phyloP scores from a whole-genome alignment of 352 stramenopile species.

The Pythium monospermum region DNA sequence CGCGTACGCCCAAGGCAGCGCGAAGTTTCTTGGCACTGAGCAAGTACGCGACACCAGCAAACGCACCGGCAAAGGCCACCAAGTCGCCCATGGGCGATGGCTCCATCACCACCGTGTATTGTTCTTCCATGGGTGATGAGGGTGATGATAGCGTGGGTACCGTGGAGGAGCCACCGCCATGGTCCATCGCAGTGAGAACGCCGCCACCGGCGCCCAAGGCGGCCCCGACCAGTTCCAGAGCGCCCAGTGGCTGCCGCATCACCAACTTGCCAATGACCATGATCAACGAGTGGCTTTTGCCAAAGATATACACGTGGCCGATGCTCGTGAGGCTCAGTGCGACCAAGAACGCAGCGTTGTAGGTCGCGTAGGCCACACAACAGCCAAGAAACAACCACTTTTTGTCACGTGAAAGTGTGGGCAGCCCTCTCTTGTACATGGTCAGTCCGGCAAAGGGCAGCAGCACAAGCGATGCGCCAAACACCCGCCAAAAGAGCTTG shows the following conservation, averaged over 20 bases:
- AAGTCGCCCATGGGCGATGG: slow-evolving; percentile 30
- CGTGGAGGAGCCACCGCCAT: neutral
- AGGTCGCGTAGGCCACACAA: slow-evolving; percentile 31
- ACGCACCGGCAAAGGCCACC: slow-evolving; percentile 47
- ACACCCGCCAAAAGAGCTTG: slow-evolving; percentile 53
- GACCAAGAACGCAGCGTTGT: slow-evolving; percentile 46
- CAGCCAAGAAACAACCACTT: slow-evolving; percentile 27
- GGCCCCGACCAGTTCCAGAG: slow-evolving; percentile 35
- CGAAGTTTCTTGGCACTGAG: slow-evolving; percentile 39
- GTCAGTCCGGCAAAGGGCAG: slow-evolving; percentile 24
- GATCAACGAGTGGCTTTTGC: slow-evolving; percentile 51
- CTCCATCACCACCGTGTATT: neutral
- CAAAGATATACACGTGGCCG: slow-evolving; percentile 54
- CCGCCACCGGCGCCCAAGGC: slow-evolving; percentile 35
- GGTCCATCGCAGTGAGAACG: slow-evolving; percentile 37
- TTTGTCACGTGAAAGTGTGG: slow-evolving; percentile 9
- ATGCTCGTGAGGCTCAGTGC: slow-evolving; percentile 47
- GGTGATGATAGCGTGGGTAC: too few relatives aligned
- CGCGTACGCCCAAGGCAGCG: slow-evolving; percentile 27
- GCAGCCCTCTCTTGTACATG: slow-evolving; percentile 22
- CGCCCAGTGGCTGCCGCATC: slow-evolving; percentile 25
- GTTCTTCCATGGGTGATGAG: too few relatives aligned
- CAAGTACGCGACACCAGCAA: slow-evolving; percentile 44
- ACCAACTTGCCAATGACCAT: slow-evolving; percentile 45
- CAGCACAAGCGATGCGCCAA: slow-evolving; percentile 35